These are phyloP conservation scores for Ustilago vetiveriae DNA, from an alignment of 1,284 basidiomycete genomes.

Conservation along the genomic window DNA sequence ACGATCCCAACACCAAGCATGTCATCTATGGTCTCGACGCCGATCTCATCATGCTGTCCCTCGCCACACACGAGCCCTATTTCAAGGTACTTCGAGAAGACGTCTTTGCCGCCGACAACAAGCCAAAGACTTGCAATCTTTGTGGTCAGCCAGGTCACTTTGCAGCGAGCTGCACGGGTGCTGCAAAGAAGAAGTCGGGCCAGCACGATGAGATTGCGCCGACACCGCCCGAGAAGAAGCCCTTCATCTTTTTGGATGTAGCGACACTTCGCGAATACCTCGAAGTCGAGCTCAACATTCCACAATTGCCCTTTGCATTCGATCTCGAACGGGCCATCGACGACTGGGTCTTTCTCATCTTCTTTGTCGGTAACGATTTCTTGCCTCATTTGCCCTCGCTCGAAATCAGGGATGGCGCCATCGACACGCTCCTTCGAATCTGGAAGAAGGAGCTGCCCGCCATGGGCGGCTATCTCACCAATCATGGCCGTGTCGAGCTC, in stretches of 20 bases:
- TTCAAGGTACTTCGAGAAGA: constrained; percentile 98
- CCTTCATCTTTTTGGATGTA: constrained; percentile 99
- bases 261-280: constrained; percentile 94
- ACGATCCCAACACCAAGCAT: constrained; percentile 94
- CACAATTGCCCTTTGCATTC: constrained; percentile 83
- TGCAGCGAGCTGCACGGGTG: constrained; percentile 82
- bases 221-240: constrained; percentile 79
- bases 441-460: constrained; percentile 91
- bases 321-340: constrained; percentile 96
- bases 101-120: constrained; percentile 81
- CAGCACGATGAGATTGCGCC: constrained; percentile 69
- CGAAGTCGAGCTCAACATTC: constrained; percentile 88
- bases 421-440: constrained; percentile 92
- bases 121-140: constrained; percentile 77
- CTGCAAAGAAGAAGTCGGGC: constrained; percentile 65
- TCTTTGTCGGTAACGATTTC: constrained; percentile 99
- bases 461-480: constrained; percentile 97
- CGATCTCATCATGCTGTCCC: constrained; percentile 97
- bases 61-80: constrained; percentile 97
- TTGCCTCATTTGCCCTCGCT: constrained; percentile 95
- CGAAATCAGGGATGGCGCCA: constrained; percentile 98
- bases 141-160: constrained; percentile 95
- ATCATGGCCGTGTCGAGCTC: constrained; percentile 89
- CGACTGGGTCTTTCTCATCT: constrained; percentile 99
- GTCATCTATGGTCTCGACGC: constrained; percentile 99